These are phyloP conservation scores for Dictyostelium firmibasis DNA, from an alignment of 78 protist genomes.

Conservation along the genomic window DNA sequence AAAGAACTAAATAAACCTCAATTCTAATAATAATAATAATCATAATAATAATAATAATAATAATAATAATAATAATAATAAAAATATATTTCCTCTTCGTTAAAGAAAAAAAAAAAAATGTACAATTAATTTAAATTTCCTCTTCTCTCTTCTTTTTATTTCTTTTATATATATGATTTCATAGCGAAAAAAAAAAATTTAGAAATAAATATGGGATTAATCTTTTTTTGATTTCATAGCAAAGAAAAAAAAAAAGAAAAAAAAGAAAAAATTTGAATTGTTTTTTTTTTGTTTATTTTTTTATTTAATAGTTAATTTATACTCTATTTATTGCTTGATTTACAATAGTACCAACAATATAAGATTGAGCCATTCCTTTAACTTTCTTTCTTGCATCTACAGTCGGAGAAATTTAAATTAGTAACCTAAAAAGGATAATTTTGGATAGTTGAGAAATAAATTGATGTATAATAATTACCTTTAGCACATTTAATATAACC, in stretches of 20 bases:
- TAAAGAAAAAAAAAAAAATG: not conserved
- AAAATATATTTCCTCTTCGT: not conserved
- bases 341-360: slow-evolving; percentile 52
- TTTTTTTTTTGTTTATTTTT: not conserved
- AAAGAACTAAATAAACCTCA: not conserved
- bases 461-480: slow-evolving; percentile 1
- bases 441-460: not conserved
- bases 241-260: not conserved
- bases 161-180: no score
- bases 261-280: not conserved
- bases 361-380: slow-evolving; percentile 78
- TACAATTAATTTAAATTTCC: not conserved
- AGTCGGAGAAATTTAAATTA: not conserved
- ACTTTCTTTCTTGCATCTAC: slow-evolving; percentile 75
- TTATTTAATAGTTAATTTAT: not conserved
- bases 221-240: no score
- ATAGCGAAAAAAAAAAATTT: no score
- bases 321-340: slow-evolving; percentile 75
- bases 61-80: not conserved
- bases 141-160: not conserved
- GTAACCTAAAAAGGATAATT: not conserved
- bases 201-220: no score
- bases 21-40: not conserved
- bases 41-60: not conserved
- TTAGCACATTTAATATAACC: slow-evolving; percentile 89